phyloP scores from a whole-genome alignment of 257 asterid species.

The Ligustrum vulgare region DNA sequence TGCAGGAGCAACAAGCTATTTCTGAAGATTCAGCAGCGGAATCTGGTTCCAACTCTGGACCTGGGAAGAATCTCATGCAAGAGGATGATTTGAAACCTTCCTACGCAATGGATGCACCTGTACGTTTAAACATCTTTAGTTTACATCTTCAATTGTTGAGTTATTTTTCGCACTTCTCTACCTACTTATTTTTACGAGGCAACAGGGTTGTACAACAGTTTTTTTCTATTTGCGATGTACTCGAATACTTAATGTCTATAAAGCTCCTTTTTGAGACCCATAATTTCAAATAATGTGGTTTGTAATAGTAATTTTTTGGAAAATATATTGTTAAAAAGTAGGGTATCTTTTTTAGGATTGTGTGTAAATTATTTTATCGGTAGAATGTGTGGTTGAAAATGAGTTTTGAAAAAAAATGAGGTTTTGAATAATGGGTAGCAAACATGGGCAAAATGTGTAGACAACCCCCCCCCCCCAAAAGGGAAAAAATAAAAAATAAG shows the following conservation, averaged over 20 bases:
- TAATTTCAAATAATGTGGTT: too few relatives aligned
- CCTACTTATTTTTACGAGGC: neutral
- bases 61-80: conserved; percentile 55
- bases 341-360: too few relatives aligned
- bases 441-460: too few relatives aligned
- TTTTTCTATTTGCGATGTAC: neutral
- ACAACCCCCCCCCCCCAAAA: neutral
- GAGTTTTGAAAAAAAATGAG: too few relatives aligned
- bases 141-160: conserved; percentile 7
- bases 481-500: neutral
- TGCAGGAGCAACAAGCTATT: conserved; percentile 62
- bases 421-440: too few relatives aligned
- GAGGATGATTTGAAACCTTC: conserved; percentile 87
- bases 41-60: conserved; percentile 56
- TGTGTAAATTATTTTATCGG: too few relatives aligned
- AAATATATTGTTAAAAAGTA: too few relatives aligned
- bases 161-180: neutral
- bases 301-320: too few relatives aligned
- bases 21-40: conserved; percentile 64
- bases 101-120: conserved; percentile 59
- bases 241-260: neutral
- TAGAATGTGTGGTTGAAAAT: too few relatives aligned
- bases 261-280: too few relatives aligned
- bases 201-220: neutral
- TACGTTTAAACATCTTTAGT: conserved; percentile 40